A percentile compares a stretch with the other conserved stretches of the same genome.
Evolutionary conservation across 768 basidiomycete species (phyloP).

Genomic region (Phaeotremella fagi): DNA sequence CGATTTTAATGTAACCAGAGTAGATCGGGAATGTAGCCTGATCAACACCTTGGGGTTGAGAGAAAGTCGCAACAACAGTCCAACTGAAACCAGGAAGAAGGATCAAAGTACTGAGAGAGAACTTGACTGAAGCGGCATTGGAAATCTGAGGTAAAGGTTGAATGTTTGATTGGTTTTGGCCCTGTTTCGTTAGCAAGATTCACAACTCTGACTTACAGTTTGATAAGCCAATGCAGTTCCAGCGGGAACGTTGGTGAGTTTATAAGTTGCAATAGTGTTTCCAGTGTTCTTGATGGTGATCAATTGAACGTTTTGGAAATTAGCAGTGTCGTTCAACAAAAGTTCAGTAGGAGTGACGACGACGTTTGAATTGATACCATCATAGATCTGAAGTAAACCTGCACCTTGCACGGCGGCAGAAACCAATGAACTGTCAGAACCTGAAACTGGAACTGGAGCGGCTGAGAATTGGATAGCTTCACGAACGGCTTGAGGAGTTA

Average conservation of each 20-base stretch:
- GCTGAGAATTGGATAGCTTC: slow-evolving; percentile 37
- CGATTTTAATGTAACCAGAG: slow-evolving; percentile 57
- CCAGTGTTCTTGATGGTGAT: slow-evolving; percentile 55
- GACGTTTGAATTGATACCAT: slow-evolving; percentile 57
- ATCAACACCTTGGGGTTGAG: slow-evolving; percentile 52
- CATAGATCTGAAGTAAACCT: slow-evolving; percentile 55
- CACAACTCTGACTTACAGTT: slow-evolving; percentile 8
- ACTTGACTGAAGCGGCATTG: slow-evolving; percentile 52
- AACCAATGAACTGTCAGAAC: slow-evolving; percentile 28
- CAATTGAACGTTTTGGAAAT: slow-evolving; percentile 50
- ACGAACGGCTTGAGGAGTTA: slow-evolving; percentile 24
- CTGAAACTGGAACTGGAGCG: slow-evolving; percentile 18
- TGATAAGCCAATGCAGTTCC: slow-evolving; percentile 40
- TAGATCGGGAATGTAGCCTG: slow-evolving; percentile 56
- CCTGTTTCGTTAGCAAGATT: slow-evolving; percentile 14
- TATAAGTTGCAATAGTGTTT: slow-evolving; percentile 48
- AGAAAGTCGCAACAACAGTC: slow-evolving; percentile 53
- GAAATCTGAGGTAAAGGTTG: slow-evolving; percentile 54
- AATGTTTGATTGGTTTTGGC: slow-evolving; percentile 28
- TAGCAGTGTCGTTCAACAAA: slow-evolving; percentile 62
- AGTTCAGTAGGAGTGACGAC: slow-evolving; percentile 58
- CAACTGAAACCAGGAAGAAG: slow-evolving; percentile 44
- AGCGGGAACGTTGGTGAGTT: slow-evolving; percentile 39
- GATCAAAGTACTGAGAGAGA: slow-evolving; percentile 53
- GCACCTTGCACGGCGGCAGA: slow-evolving; percentile 42